phyloP scores from a whole-genome alignment of 1,139 yeast genomes.

The Saccharomyces uvarum region DNA sequence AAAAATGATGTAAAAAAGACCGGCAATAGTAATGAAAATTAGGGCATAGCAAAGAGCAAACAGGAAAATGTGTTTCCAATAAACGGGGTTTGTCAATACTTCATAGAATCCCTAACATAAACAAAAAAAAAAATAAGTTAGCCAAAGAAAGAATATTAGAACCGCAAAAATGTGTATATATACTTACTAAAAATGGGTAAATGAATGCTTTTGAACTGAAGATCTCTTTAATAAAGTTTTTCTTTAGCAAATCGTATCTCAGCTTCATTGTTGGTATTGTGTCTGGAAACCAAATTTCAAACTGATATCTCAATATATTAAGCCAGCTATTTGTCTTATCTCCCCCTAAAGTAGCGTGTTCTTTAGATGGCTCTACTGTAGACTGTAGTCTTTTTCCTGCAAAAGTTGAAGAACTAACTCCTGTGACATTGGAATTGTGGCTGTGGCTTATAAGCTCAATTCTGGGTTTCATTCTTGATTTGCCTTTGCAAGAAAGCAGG shows the following conservation, averaged over 20 bases:
- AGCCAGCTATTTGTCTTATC: not conserved
- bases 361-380: not conserved
- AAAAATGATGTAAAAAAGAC: conserved; percentile 17
- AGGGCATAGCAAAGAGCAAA: conserved; percentile 19
- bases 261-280: conserved; percentile 2
- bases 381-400: not conserved
- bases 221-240: conserved; percentile 15
- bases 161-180: not conserved
- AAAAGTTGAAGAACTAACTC: not conserved
- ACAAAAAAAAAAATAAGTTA: conserved; percentile 30
- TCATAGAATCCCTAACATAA: conserved; percentile 27
- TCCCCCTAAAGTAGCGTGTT: too few relatives aligned
- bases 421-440: not conserved
- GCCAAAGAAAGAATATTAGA: conserved; percentile 7
- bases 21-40: conserved; percentile 20
- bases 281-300: conserved; percentile 4
- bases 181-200: conserved; percentile 25
- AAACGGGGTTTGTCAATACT: conserved; percentile 16
- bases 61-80: conserved; percentile 24
- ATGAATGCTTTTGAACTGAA: conserved; percentile 20
- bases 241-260: conserved; percentile 6
- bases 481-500: not conserved
- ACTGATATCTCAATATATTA: not conserved
- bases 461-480: not conserved
- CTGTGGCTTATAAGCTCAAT: not conserved